phyloP scores from a whole-genome alignment of 2,329 filamentous ascomycete genomes.

The Macrophomina phaseolina region DNA sequence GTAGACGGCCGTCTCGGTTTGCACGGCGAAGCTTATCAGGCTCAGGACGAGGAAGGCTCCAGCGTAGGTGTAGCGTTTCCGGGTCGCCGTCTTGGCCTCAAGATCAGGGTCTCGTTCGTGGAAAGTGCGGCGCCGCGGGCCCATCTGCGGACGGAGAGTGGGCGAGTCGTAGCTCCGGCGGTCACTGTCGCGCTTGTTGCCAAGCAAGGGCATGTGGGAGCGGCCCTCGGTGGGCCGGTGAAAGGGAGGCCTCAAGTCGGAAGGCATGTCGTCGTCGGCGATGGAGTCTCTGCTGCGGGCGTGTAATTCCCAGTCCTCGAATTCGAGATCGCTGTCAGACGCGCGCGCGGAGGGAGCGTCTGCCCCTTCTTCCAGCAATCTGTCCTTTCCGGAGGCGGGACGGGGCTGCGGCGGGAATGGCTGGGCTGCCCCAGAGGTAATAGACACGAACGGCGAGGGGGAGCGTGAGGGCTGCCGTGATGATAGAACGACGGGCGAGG shows the following conservation, averaged over 20 bases:
- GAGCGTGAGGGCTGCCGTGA: slow-evolving; percentile 34
- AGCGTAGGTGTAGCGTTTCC: slow-evolving; percentile 85
- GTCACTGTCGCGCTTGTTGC: slow-evolving; percentile 43
- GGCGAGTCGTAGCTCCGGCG: slow-evolving; percentile 46
- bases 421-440: slow-evolving; percentile 29
- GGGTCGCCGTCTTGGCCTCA: slow-evolving; percentile 68
- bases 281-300: slow-evolving; percentile 36
- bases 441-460: slow-evolving; percentile 36
- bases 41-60: slow-evolving; percentile 82
- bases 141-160: slow-evolving; percentile 47
- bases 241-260: slow-evolving; percentile 52
- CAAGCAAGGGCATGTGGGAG: slow-evolving; percentile 61
- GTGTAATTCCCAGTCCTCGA: slow-evolving; percentile 49
- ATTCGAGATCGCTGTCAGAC: slow-evolving; percentile 44
- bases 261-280: slow-evolving; percentile 53
- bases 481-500: slow-evolving; percentile 36
- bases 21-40: slow-evolving; percentile 85
- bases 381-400: slow-evolving; percentile 28
- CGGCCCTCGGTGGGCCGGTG: slow-evolving; percentile 46
- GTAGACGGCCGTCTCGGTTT: slow-evolving; percentile 94
- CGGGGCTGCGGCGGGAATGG: background rate
- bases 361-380: slow-evolving; percentile 26
- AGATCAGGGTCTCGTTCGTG: slow-evolving; percentile 77
- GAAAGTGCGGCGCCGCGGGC: slow-evolving; percentile 71
- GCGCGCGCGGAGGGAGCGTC: slow-evolving; percentile 18